Percentiles rank a stretch among this genome's conserved stretches.
These are phyloP conservation scores for Carpinus viminea DNA, from an alignment of 306 rosid genomes.

Conservation along the genomic window DNA sequence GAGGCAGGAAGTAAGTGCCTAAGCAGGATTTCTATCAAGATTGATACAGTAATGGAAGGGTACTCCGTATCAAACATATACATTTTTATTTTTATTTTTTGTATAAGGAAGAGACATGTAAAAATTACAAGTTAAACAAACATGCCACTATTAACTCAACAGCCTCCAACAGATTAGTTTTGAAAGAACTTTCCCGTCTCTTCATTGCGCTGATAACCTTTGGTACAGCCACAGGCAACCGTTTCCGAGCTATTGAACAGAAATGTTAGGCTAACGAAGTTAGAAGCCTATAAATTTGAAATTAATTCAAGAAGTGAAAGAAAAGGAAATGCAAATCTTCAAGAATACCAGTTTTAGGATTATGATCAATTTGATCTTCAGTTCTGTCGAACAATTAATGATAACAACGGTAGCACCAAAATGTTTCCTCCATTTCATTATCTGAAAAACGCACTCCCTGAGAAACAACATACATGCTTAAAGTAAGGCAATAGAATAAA, in stretches of 20 bases:
- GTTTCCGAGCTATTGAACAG: constrained; percentile 47
- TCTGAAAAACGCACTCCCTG: constrained; percentile 51
- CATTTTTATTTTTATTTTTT: too few relatives aligned
- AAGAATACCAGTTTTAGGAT: constrained; percentile 47
- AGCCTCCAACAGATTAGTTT: constrained; percentile 52
- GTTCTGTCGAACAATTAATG: constrained; percentile 31
- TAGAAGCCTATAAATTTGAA: constrained; percentile 8
- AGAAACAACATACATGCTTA: too few relatives aligned
- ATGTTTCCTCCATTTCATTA: constrained; percentile 37
- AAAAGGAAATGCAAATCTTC: constrained; percentile 9
- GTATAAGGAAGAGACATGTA: too few relatives aligned
- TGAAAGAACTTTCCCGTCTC: constrained; percentile 70
- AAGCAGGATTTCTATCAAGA: background rate
- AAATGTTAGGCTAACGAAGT: constrained; percentile 25
- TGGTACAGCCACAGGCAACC: constrained; percentile 40
- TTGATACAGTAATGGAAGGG: constrained; percentile 8
- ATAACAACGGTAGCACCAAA: constrained; percentile 50
- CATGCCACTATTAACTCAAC: constrained; percentile 59
- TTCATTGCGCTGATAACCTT: constrained; percentile 51
- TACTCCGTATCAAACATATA: background rate
- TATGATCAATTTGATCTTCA: constrained; percentile 28
- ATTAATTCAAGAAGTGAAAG: constrained; percentile 20
- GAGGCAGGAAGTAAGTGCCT: too few relatives aligned
- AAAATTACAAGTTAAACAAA: constrained; percentile 16
- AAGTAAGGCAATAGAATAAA: too few relatives aligned